Conservation (phyloP, 345 rosid species). For the Hibiscus syriacus region DNA sequence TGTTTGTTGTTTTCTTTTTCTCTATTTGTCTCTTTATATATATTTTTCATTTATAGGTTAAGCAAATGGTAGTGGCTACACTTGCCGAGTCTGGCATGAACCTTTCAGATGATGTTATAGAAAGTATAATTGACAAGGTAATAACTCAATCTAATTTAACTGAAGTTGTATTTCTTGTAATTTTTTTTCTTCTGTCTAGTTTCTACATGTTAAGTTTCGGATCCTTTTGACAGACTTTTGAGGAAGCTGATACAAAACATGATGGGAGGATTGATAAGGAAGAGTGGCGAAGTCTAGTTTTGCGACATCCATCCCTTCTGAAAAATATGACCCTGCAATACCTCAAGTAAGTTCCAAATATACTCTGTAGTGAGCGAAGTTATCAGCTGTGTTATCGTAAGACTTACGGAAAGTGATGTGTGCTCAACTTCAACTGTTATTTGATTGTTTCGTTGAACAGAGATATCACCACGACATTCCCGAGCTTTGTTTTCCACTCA, state of each 20-base stretch:
- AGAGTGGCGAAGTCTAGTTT: slow-evolving; percentile 51
- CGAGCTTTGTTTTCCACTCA: too few species aligned
- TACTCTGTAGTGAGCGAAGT: too few species aligned
- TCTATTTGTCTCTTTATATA: not conserved
- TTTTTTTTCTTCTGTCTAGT: not conserved
- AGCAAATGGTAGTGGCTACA: slow-evolving; percentile 99
- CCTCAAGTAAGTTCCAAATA: too few species aligned
- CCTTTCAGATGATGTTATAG: slow-evolving; percentile 22
- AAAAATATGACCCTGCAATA: too few species aligned
- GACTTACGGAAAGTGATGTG: not conserved
- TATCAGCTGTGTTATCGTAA: too few species aligned
- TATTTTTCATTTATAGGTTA: slow-evolving; percentile 41
- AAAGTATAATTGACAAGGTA: slow-evolving; percentile 94
- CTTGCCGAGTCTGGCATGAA: slow-evolving; percentile 99
- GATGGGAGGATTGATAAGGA: slow-evolving; percentile 93
- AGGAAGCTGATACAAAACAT: slow-evolving; percentile 95
- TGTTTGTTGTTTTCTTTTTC: too few species aligned
- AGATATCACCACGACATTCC: slow-evolving; percentile 50
- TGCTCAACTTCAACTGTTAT: not conserved
- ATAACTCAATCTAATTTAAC: not conserved
- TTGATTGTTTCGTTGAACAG: slow-evolving; percentile 26
- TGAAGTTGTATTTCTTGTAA: not conserved
- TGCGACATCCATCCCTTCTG: too few species aligned
- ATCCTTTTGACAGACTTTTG: slow-evolving; percentile 62
- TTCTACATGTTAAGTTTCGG: not conserved